Conservation (phyloP, 352 stramenopile species). For the Aphanomyces stellatus region DNA sequence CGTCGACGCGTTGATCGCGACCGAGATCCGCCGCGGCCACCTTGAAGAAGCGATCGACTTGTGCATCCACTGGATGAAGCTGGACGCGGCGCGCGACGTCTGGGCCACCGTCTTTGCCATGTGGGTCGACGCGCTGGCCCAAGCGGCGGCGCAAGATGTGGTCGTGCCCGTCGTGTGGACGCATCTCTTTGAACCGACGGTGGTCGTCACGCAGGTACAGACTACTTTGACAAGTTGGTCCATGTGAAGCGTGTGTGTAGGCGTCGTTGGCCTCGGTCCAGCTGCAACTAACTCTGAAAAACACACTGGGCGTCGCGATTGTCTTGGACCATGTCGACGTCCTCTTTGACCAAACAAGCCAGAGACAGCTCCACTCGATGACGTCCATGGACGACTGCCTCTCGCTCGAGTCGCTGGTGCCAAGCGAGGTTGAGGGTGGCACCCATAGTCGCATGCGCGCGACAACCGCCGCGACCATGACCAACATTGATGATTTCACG, state of each 20-base stretch:
- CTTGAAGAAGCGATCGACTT: neutral
- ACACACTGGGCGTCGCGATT: neutral
- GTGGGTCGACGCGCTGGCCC: conserved; percentile 43
- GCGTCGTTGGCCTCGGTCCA: neutral
- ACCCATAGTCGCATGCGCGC: neutral
- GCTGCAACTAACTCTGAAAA: neutral
- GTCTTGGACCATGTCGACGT: neutral
- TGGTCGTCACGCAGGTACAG: neutral
- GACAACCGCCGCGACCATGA: neutral
- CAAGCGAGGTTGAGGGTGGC: neutral
- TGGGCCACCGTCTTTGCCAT: conserved; percentile 29
- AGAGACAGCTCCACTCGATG: neutral
- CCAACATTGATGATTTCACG: neutral
- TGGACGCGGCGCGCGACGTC: neutral
- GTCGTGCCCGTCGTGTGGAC: conserved; percentile 55
- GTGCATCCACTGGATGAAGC: neutral
- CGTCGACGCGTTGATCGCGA: neutral
- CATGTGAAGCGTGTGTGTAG: neutral
- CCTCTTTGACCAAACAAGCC: neutral
- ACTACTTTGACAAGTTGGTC: neutral
- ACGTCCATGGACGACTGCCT: neutral
- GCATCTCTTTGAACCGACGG: neutral
- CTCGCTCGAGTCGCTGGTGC: neutral
- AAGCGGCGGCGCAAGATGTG: conserved; percentile 43
- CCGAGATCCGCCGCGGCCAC: neutral